phyloP scores from a whole-genome alignment of 371 early-diverging fungal species.

The Dichotomocladium elegans region DNA sequence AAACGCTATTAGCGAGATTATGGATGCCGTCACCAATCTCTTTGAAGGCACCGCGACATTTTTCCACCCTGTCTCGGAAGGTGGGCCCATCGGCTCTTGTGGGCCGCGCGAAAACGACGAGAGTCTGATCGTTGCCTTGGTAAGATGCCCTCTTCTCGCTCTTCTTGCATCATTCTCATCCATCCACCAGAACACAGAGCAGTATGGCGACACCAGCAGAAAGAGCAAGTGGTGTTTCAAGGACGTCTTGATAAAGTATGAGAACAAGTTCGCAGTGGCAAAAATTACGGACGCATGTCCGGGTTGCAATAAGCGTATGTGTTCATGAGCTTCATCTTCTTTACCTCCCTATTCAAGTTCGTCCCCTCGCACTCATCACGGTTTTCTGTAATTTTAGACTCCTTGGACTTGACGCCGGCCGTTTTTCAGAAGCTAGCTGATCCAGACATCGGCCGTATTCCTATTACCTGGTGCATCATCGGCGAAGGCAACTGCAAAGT shows the following conservation, averaged over 20 bases:
- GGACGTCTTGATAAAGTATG: no score
- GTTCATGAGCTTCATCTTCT: background rate
- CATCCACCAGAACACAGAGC: constrained; percentile 14
- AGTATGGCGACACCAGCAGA: constrained; percentile 26
- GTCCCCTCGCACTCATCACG: background rate
- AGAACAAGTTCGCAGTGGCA: no score
- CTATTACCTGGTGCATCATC: constrained; percentile 62
- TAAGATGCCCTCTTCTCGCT: no score
- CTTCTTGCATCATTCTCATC: no score
- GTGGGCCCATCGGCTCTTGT: constrained; percentile 13
- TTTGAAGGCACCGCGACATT: constrained; percentile 8
- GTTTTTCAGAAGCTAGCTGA: constrained; percentile 54
- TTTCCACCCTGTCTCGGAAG: constrained; percentile 27
- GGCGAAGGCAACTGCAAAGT: no score
- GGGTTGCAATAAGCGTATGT: constrained; percentile 13
- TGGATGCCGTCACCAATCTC: background rate
- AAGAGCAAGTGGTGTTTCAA: constrained; percentile 42
- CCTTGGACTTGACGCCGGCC: constrained; percentile 57
- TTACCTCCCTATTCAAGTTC: background rate
- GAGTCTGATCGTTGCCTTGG: constrained; percentile 28
- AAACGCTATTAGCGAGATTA: no score
- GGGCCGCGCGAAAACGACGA: constrained; percentile 13
- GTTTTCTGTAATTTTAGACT: constrained; percentile 13
- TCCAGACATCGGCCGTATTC: constrained; percentile 41
- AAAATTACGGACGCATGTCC: constrained; percentile 42